Evolutionary conservation across 2,329 filamentous ascomycete species (phyloP), one percentile per base, ranked within the genome.

Genomic region (Colletotrichum musae): DNA sequence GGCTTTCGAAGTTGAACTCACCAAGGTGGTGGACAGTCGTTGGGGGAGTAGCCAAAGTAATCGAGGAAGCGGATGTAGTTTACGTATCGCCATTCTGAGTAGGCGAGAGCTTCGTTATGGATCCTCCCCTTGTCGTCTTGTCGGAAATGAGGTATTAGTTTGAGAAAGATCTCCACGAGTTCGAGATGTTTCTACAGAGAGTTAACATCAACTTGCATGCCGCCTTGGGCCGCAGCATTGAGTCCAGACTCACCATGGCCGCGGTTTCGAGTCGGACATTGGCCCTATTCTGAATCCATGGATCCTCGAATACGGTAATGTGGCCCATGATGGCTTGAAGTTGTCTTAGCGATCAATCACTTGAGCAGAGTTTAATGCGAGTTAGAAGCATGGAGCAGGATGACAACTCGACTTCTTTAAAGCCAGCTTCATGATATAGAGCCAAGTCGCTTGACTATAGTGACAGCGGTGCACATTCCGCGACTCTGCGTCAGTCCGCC

Each of bases 71-170:
- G 62, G 13, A 73, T 50, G 45, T 73, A 73, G 52, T 45, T 54
- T 24, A 70, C 62, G 48, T 73, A 73, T 13, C 72, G 71, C 72
- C 72, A 73, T 59, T 73, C 72, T 5, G 69, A 72, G 18, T 62
- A 70, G 1, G 64, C 70, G 12, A 72, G 64, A 12, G 72, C 58
- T 45, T 72, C 66, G 5, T 64, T 62, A 2, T 53, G 24, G 13
- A 73, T 64, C 5, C 56, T 21, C 3, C 66, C 69, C 1, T 65
- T 18, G 4, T 60, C 48, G 9, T 70, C 61, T 21, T 47, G 59
- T n/a, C 41, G 56, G 18, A 73, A 70, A 28, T 68, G 43, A 2
- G 71, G 65, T 4, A 73, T 39, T 10, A 73, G 57, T 28, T 65
- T 71, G 15, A 71, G 48, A 16, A 72, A 73, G 36, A 71, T 58